phyloP scores from a whole-genome alignment of 805 yeast genomes.

The Spathaspora passalidarum region DNA sequence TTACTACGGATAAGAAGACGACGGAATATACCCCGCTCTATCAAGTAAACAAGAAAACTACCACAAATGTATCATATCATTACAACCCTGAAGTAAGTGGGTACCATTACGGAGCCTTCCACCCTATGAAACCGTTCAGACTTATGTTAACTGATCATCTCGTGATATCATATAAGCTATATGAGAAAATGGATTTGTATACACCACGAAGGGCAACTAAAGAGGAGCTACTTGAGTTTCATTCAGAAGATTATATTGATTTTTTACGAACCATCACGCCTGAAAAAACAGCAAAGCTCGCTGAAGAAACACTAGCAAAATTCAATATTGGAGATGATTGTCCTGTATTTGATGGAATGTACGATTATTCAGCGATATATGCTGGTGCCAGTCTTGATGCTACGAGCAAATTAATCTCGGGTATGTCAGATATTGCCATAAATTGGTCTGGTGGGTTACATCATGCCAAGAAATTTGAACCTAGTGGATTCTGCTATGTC shows the following conservation, averaged over 20 bases:
- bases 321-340: slow-evolving; percentile 94
- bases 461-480: slow-evolving; percentile 93
- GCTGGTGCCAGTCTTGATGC: slow-evolving; percentile 96
- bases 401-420: slow-evolving; percentile 77
- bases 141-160: slow-evolving; percentile 91
- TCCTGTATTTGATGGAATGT: slow-evolving; percentile 93
- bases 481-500: slow-evolving; percentile 92
- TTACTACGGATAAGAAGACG: slow-evolving; percentile 33
- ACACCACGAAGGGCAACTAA: slow-evolving; percentile 78
- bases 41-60: slow-evolving; percentile 22
- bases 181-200: slow-evolving; percentile 87
- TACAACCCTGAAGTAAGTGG: slow-evolving; percentile 76
- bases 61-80: slow-evolving; percentile 78
- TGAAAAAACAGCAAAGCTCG: slow-evolving; percentile 58
- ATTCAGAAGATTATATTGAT: slow-evolving; percentile 80
- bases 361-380: slow-evolving; percentile 82
- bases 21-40: slow-evolving; percentile 30
- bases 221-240: slow-evolving; percentile 78
- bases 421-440: slow-evolving; percentile 89
- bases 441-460: slow-evolving; percentile 97
- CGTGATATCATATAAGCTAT: slow-evolving; percentile 78
- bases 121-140: slow-evolving; percentile 98
- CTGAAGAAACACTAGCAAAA: slow-evolving; percentile 53
- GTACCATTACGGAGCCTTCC: slow-evolving; percentile 88
- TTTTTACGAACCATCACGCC: slow-evolving; percentile 78